A percentile compares a stretch with the other conserved stretches of the same genome.
phyloP scores from a whole-genome alignment of 108 stramenopile species.

The Skeletonema marinoi region DNA sequence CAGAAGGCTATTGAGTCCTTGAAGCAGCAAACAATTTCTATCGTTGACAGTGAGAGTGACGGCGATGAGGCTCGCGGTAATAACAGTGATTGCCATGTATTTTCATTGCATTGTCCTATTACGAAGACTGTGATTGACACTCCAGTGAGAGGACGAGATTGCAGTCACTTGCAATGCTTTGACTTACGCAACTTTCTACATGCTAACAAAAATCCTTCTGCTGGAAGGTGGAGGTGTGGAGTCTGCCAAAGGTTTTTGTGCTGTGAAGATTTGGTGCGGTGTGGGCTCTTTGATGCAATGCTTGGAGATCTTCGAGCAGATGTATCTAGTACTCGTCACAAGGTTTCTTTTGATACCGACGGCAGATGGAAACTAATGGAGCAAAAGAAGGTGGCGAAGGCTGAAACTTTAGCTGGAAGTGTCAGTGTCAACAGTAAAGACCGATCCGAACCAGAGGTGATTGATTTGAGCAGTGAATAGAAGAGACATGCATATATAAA shows the following conservation, averaged over 20 bases:
- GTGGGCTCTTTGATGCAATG: slow-evolving; percentile 47
- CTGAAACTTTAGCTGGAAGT: background rate
- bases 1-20: slow-evolving; percentile 49
- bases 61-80: background rate
- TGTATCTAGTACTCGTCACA: background rate
- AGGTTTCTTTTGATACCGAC: background rate
- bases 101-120: slow-evolving; percentile 66
- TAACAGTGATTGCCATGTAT: slow-evolving; percentile 25
- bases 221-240: slow-evolving; percentile 75
- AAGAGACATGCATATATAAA: background rate
- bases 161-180: slow-evolving; percentile 55
- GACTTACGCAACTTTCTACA: slow-evolving; percentile 66
- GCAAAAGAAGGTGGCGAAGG: background rate
- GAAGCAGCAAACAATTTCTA: slow-evolving; percentile 27
- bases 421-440: background rate
- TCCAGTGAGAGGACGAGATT: slow-evolving; percentile 59
- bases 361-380: background rate
- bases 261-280: slow-evolving; percentile 39
- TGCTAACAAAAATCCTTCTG: slow-evolving; percentile 51
- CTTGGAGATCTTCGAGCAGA: slow-evolving; percentile 22
- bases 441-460: background rate
- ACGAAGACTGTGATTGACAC: slow-evolving; percentile 55
- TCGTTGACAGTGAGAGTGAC: slow-evolving; percentile 17
- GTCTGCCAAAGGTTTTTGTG: slow-evolving; percentile 45
- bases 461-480: background rate